phyloP scores from a whole-genome alignment of 257 asterid species.

The Lycium ferocissimum region DNA sequence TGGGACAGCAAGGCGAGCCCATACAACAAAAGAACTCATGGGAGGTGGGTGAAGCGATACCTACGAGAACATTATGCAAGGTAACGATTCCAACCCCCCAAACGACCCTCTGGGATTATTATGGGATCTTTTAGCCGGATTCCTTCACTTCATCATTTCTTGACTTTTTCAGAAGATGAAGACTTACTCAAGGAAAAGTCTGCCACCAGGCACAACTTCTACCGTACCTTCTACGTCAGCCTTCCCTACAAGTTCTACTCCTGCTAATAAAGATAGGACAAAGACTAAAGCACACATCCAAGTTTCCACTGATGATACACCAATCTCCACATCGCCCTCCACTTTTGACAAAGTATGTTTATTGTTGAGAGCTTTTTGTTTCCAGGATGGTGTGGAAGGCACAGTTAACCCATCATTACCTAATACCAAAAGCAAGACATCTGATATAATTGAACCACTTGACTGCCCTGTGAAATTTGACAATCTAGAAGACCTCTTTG shows the following conservation, averaged over 20 bases:
- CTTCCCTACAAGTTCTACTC: not conserved
- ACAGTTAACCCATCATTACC: not conserved
- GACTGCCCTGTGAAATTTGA: not conserved
- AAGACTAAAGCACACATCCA: not conserved
- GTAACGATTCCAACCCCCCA: not conserved
- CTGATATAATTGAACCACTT: not conserved
- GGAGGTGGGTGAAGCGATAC: not conserved
- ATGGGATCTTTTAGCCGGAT: not conserved
- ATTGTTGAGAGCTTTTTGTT: not conserved
- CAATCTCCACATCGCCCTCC: not conserved
- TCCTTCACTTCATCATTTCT: not conserved
- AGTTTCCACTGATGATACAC: not conserved
- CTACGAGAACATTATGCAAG: slow-evolving; percentile 12
- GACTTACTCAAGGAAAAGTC: not conserved
- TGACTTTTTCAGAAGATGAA: not conserved
- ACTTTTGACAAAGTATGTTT: slow-evolving; percentile 23
- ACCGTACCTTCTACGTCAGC: not conserved
- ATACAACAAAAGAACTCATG: not conserved
- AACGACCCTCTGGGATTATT: no score
- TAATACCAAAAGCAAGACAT: not conserved
- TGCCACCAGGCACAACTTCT: not conserved
- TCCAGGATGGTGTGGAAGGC: not conserved
- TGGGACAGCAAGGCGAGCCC: not conserved
- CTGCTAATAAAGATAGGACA: not conserved
- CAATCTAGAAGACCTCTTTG: slow-evolving; percentile 27